Percentiles rank a stretch among this genome's conserved stretches.
Evolutionary conservation across 1,139 yeast species (phyloP).

Genomic region (Taphrina pruni): DNA sequence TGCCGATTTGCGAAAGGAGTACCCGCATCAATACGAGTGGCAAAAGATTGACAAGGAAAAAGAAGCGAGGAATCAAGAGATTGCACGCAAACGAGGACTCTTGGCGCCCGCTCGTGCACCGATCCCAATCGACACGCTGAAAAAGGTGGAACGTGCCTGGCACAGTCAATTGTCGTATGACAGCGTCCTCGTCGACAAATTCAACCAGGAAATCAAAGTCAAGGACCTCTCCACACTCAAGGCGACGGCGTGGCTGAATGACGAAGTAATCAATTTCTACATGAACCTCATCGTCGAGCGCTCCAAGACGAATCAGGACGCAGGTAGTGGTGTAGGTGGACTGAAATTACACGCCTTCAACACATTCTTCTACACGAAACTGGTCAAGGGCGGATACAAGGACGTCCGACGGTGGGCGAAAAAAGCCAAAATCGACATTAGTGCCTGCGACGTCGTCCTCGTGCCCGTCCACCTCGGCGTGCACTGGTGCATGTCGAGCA

Average conservation of each 20-base stretch:
- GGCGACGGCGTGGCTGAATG: slow-evolving; percentile 85
- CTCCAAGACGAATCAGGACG: slow-evolving; percentile 46
- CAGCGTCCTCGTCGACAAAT: slow-evolving; percentile 53
- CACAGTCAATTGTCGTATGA: slow-evolving; percentile 13
- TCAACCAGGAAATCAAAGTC: slow-evolving; percentile 65
- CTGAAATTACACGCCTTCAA: slow-evolving; percentile 72
- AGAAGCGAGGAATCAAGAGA: slow-evolving; percentile 23
- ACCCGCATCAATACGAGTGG: slow-evolving; percentile 36
- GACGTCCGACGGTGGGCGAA: slow-evolving; percentile 92
- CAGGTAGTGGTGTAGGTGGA: slow-evolving; percentile 40
- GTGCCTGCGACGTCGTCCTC: slow-evolving; percentile 67
- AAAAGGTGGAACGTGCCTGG: slow-evolving; percentile 20
- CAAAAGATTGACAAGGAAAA: slow-evolving; percentile 27
- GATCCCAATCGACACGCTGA: slow-evolving; percentile 19
- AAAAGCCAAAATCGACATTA: slow-evolving; percentile 73
- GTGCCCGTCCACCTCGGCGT: slow-evolving; percentile 84
- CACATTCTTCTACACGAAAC: slow-evolving; percentile 67
- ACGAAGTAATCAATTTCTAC: slow-evolving; percentile 84
- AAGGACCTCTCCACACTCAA: slow-evolving; percentile 73
- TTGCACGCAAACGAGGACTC: slow-evolving; percentile 20
- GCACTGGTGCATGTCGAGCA: slow-evolving; percentile 91
- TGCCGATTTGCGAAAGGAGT: slow-evolving; percentile 22
- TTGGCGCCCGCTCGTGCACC: slow-evolving; percentile 18
- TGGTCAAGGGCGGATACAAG: slow-evolving; percentile 67
- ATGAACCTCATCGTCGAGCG: slow-evolving; percentile 64